Conservation (phyloP, 805 yeast species). For the Saturnispora saitoi region DNA sequence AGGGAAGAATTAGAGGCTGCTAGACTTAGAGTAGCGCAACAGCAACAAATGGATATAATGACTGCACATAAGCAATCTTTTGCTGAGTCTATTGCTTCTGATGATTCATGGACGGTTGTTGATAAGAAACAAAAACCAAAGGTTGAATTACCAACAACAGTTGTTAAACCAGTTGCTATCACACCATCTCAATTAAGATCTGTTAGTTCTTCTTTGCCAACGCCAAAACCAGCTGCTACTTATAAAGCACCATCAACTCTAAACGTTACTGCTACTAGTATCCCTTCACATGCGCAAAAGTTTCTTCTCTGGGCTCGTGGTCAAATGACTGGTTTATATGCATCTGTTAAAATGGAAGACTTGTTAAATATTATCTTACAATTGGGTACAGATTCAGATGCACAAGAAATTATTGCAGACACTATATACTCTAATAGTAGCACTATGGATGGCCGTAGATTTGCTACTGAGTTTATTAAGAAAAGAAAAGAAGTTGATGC, state of each 20-base stretch:
- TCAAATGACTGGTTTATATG: slow-evolving; percentile 57
- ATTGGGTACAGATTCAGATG: slow-evolving; percentile 67
- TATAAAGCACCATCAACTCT: slow-evolving; percentile 6
- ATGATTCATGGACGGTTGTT: slow-evolving; percentile 32
- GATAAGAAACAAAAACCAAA: slow-evolving; percentile 30
- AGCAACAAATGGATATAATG: slow-evolving; percentile 16
- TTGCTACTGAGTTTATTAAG: slow-evolving; percentile 82
- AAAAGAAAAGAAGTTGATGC: slow-evolving; percentile 67
- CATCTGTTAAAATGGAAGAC: slow-evolving; percentile 70
- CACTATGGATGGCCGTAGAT: slow-evolving; percentile 89
- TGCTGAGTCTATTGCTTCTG: slow-evolving; percentile 18
- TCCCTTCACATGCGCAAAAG: slow-evolving; percentile 39
- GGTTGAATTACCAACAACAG: slow-evolving; percentile 15
- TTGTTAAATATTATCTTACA: slow-evolving; percentile 72
- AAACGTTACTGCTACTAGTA: slow-evolving; percentile 21
- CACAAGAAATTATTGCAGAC: slow-evolving; percentile 82
- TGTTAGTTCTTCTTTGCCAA: slow-evolving; percentile 26
- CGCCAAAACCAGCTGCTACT: slow-evolving; percentile 7
- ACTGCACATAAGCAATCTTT: slow-evolving; percentile 20
- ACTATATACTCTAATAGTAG: slow-evolving; percentile 83
- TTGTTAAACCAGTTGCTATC: slow-evolving; percentile 12
- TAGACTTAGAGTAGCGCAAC: slow-evolving; percentile 22
- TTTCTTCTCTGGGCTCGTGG: slow-evolving; percentile 67
- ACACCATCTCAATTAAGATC: slow-evolving; percentile 32
- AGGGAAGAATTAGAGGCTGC: slow-evolving; percentile 38